These are phyloP conservation scores for Arabidopsis thaliana DNA, from an alignment of 345 rosid genomes.

Conservation along the genomic window DNA sequence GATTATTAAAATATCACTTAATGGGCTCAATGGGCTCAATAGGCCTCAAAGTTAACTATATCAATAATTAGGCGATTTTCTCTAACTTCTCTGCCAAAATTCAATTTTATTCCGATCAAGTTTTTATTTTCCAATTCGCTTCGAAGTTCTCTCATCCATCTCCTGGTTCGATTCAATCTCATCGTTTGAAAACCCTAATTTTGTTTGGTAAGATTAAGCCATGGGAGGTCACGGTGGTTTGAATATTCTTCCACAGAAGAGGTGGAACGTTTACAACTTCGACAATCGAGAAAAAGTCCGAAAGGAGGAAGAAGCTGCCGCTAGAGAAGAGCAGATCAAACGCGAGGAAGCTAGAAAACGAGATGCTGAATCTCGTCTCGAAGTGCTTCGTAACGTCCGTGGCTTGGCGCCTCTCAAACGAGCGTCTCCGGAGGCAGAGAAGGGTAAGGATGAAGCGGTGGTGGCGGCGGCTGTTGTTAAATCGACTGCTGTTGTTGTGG, in stretches of 20 bases:
- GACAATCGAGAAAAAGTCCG: conserved; percentile 89
- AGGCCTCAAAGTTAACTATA: neutral
- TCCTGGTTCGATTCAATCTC: neutral
- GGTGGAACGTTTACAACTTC: conserved; percentile 89
- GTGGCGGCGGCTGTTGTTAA: neutral
- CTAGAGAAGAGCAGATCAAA: conserved; percentile 83
- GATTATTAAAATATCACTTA: neutral
- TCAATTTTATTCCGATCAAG: neutral
- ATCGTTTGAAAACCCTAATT: conserved; percentile 1
- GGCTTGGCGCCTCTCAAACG: conserved; percentile 69
- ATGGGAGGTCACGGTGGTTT: conserved; percentile 99
- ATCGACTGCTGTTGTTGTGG: conserved; percentile 17
- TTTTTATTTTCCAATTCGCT: neutral
- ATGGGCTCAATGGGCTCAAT: neutral
- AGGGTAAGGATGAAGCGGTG: conserved; percentile 23
- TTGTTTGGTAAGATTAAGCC: neutral
- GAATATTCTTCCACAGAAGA: conserved; percentile 92
- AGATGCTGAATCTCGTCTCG: conserved; percentile 84
- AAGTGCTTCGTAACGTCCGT: conserved; percentile 75
- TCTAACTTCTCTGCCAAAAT: neutral
- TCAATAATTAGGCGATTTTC: neutral
- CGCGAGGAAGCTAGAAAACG: conserved; percentile 76
- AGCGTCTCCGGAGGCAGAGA: conserved; percentile 36
- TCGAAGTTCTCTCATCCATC: neutral
- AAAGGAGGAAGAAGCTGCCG: conserved; percentile 86